Percentiles rank a stretch among this genome's conserved stretches.
phyloP scores from a whole-genome alignment of 208 protist genomes.

The Crithidia expoeki region DNA sequence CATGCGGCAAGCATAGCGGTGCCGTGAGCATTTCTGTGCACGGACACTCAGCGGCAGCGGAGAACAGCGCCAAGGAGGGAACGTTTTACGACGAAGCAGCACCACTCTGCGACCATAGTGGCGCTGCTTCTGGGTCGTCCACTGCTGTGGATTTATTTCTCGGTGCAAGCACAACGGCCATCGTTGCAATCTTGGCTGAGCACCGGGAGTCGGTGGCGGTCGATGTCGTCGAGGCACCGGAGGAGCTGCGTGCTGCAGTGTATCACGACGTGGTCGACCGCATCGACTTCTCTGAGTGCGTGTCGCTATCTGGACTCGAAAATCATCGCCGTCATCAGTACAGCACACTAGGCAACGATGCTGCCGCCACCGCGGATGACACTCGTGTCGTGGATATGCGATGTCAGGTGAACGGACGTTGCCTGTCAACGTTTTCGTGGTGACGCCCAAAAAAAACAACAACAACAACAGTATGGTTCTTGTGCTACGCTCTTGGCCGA shows the following conservation, averaged over 20 bases:
- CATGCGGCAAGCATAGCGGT: not conserved
- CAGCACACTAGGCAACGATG: not conserved
- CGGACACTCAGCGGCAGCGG: not conserved
- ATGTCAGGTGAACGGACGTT: constrained; percentile 57
- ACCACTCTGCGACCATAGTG: not conserved
- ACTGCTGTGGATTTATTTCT: not conserved
- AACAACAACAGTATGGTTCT: no score
- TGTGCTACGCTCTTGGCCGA: no score
- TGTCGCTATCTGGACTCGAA: not conserved
- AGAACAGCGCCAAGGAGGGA: not conserved
- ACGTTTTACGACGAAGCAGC: not conserved
- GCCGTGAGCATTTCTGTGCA: not conserved
- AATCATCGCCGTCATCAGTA: not conserved
- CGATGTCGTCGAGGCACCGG: constrained; percentile 38
- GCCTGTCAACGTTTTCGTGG: constrained; percentile 35
- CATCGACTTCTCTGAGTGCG: constrained; percentile 47
- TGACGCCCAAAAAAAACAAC: constrained; percentile 8
- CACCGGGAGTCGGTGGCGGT: constrained; percentile 33
- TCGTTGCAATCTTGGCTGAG: constrained; percentile 53
- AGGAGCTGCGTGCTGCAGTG: constrained; percentile 54
- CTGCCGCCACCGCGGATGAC: not conserved
- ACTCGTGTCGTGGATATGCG: not conserved
- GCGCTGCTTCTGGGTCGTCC: not conserved
- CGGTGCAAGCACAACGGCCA: constrained; percentile 6
- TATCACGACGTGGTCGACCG: constrained; percentile 51